Base-by-base conservation (phyloP, 768 basidiomycete genomes). In the Steccherinum ochraceum region DNA sequence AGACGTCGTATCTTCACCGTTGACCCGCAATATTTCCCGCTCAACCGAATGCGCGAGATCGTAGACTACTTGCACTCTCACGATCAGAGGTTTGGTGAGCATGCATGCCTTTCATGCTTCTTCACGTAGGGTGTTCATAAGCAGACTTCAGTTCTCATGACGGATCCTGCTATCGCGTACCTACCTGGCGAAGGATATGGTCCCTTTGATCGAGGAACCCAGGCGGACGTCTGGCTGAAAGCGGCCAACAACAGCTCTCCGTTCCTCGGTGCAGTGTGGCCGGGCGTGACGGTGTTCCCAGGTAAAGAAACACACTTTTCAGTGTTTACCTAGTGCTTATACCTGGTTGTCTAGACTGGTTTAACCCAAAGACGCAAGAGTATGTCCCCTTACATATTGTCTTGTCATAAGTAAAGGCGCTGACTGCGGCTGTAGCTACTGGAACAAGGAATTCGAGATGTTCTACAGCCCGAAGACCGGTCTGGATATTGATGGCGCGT, bases 1-100 rank as follows among this genome's bases (percentile, higher is more conserved):
- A 64, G 73, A 45, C 76, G 83, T n/a, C 70, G 79, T 21, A 76
- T 85, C 47, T 86, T 86, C 66, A 89, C 84, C 0, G 68, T 80
- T 39, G 84, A 87, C 56, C 80, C 81, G 0, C 64, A 78, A 21
- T 84, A 84, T 63, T 87, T 86, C 70, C 84, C 86, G 1, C 44
- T 82, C 5, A 54, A 68, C 18, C 70, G 79, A 30, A 78, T 88
- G 75, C 75, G 76, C n/a, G 79, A 86, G 58, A 80, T 87, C 45
- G 77, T 86, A 19, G 65, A 69, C 41, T 77, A 81, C 57, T 69
- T 88, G 3, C 85, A 86, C 58, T 53, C 64, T 0, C 76, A 83
- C 49, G 64, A 79, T 24, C 85, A 88, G 58, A 72, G 70, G 49
- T 86, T 68, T 58, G 68, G 84, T 83, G 56, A 24, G 76, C 52